Conservation (phyloP, 441 rosid species). For the Biscutella auriculata region DNA sequence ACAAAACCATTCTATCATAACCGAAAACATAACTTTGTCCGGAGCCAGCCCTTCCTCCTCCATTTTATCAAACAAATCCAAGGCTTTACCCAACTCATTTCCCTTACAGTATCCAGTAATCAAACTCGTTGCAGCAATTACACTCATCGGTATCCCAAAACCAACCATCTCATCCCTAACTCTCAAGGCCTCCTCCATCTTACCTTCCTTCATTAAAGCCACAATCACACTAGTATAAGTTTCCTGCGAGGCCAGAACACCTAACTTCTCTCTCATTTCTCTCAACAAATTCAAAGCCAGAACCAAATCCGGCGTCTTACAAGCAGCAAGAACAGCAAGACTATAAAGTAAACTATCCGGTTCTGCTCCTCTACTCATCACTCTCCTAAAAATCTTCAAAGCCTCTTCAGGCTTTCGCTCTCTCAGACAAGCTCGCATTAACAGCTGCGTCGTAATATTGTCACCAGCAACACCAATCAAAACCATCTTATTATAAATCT, state of each 20-base stretch:
- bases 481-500: slow-evolving; percentile 37
- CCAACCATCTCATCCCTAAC: slow-evolving; percentile 63
- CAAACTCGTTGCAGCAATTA: slow-evolving; percentile 51
- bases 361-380: slow-evolving; percentile 36
- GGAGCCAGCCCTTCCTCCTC: slow-evolving; percentile 44
- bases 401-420: slow-evolving; percentile 39
- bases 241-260: slow-evolving; percentile 29
- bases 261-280: slow-evolving; percentile 44
- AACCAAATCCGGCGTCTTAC: slow-evolving; percentile 27
- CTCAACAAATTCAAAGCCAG: slow-evolving; percentile 35
- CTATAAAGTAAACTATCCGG: slow-evolving; percentile 33
- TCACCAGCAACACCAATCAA: slow-evolving; percentile 35
- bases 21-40: slow-evolving; percentile 44
- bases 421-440: slow-evolving; percentile 47
- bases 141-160: slow-evolving; percentile 40
- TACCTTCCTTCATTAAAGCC: slow-evolving; percentile 50
- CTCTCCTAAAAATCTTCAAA: slow-evolving; percentile 27
- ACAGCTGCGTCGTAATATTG: slow-evolving; percentile 23
- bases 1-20: slow-evolving; percentile 60
- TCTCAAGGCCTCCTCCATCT: slow-evolving; percentile 42
- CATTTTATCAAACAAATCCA: slow-evolving; percentile 39
- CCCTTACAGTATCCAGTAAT: slow-evolving; percentile 45
- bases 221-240: slow-evolving; percentile 37
- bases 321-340: slow-evolving; percentile 37
- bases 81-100: slow-evolving; percentile 38